Percentiles rank a stretch among this genome's conserved stretches.
These are phyloP conservation scores for Paraconiothyrium brasiliense DNA, from an alignment of 2,329 filamentous ascomycete species.

Conservation along the genomic window DNA sequence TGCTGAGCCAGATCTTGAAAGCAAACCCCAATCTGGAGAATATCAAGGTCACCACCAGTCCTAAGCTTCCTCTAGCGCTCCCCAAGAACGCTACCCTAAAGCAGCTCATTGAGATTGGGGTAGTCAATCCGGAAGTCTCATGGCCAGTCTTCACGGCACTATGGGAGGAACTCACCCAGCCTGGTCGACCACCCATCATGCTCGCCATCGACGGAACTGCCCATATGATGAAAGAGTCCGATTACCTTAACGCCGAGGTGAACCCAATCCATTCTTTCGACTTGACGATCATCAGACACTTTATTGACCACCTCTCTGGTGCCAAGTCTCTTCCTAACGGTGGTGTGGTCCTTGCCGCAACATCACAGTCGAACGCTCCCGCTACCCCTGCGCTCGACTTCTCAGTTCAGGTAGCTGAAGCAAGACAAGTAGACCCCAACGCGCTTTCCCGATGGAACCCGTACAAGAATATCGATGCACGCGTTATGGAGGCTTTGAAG, in stretches of 20 bases:
- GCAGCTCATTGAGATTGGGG: slow-evolving; percentile 73
- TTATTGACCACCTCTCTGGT: slow-evolving; percentile 72
- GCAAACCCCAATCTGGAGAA: slow-evolving; percentile 74
- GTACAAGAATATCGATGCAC: slow-evolving; percentile 62
- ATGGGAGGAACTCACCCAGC: slow-evolving; percentile 77
- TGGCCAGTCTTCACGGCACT: slow-evolving; percentile 84
- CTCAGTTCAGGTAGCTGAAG: slow-evolving; percentile 64
- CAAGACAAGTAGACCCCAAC: slow-evolving; percentile 49
- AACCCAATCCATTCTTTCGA: slow-evolving; percentile 87
- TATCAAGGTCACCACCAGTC: slow-evolving; percentile 61
- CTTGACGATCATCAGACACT: slow-evolving; percentile 77
- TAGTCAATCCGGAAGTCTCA: slow-evolving; percentile 78
- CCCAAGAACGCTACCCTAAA: slow-evolving; percentile 69
- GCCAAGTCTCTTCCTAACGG: slow-evolving; percentile 70
- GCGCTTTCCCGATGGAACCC: slow-evolving; percentile 58
- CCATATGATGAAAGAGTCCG: slow-evolving; percentile 81
- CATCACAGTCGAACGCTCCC: slow-evolving; percentile 75
- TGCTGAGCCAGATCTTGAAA: slow-evolving; percentile 76
- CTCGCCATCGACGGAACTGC: slow-evolving; percentile 80
- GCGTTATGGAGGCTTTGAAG: slow-evolving; percentile 59
- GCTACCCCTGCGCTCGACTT: slow-evolving; percentile 73
- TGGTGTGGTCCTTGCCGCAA: slow-evolving; percentile 79
- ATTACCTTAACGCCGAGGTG: slow-evolving; percentile 76
- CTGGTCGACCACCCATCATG: slow-evolving; percentile 69
- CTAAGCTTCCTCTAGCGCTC: slow-evolving; percentile 68